A percentile compares a stretch with the other conserved stretches of the same genome.
Conservation (phyloP, 2,329 filamentous ascomycete species). For the Raffaelea albimanens region DNA sequence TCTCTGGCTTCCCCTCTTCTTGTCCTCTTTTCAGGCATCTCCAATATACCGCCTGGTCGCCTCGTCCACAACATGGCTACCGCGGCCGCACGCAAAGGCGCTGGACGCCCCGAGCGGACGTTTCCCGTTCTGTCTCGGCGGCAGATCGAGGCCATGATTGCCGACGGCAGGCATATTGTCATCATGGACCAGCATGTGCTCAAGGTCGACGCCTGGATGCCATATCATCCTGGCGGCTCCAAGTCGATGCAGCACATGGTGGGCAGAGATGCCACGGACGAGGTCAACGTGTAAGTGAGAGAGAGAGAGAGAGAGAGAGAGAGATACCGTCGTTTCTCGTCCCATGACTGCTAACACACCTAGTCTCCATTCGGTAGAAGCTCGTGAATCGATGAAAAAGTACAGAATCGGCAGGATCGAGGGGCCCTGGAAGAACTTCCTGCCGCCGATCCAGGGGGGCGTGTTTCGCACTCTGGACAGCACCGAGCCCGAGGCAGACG, state of each 20-base stretch:
- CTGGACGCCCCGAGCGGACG: slow-evolving; percentile 1
- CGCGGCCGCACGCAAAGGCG: background rate
- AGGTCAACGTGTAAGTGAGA: slow-evolving; percentile 69
- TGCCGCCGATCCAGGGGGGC: slow-evolving; percentile 87
- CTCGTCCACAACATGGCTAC: background rate
- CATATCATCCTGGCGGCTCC: slow-evolving; percentile 85
- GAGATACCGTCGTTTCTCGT: background rate
- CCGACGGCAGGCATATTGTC: slow-evolving; percentile 68
- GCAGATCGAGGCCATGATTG: slow-evolving; percentile 74
- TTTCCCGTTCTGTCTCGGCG: slow-evolving; percentile 32
- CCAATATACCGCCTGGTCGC: background rate
- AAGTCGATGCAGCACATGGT: slow-evolving; percentile 91
- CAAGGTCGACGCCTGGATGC: slow-evolving; percentile 80
- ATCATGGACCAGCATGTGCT: slow-evolving; percentile 75
- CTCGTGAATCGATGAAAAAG: slow-evolving; percentile 64
- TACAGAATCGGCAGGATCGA: slow-evolving; percentile 79
- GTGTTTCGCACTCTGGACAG: slow-evolving; percentile 43
- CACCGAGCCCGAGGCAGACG: background rate
- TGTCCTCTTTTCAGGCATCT: background rate
- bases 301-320: too few species aligned
- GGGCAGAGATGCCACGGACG: slow-evolving; percentile 86
- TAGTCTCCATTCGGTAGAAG: slow-evolving; percentile 74
- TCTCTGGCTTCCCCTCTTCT: too few species aligned
- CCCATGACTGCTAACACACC: background rate
- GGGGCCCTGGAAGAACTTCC: slow-evolving; percentile 76